Base-by-base conservation (phyloP, 1,284 basidiomycete species). In the Dichomitus squalens region DNA sequence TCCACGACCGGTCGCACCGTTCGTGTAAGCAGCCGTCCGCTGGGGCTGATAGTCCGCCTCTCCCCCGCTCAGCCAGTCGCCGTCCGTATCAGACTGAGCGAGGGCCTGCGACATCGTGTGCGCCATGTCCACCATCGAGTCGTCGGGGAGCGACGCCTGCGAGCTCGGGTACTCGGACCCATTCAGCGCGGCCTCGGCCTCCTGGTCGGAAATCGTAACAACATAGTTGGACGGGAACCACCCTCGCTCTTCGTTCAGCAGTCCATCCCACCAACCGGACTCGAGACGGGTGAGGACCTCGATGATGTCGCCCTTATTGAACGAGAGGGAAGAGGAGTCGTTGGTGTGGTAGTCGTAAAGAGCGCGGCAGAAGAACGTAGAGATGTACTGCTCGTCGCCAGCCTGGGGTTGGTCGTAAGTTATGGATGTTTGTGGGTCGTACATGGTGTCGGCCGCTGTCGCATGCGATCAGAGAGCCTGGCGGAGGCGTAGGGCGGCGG, bases 221-320 rank as follows among this genome's bases (percentile, higher is more conserved):
- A 98, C 95, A 76, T 96, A 98, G 78, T 98, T 99, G 64, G 92
- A 95, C 12, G 96, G 96, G 74, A 99, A 98, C 96, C 96, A 98
- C 44, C 96, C 96, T 51, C 96, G 86, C 71, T 92, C 87, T 54
- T 90, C 88, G 53, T 89, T 88, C 33, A 98, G 79, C 59, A 98
- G 79, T 7, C 97, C 96, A 74, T 99, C 97, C 96, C 96, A 99
- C 96, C 96, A 99, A 16, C 96, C 96, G 4, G 90, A 93, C 48
- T 93, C 92, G 53, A 98, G 85, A 70, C 90, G 88, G 7, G 91
- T 94, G 51, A 97, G 81, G 53, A 99, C 94, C 73, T 98, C 95
- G 67, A 99, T 97, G 63, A 98, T 83, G 69, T 97, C 95, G 63
- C 90, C 90, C 65, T 85, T 86, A 58, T 73, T 80, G 72, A 99